phyloP scores from a whole-genome alignment of 2,329 filamentous ascomycete species.

The Dactylellina haptotyla region DNA sequence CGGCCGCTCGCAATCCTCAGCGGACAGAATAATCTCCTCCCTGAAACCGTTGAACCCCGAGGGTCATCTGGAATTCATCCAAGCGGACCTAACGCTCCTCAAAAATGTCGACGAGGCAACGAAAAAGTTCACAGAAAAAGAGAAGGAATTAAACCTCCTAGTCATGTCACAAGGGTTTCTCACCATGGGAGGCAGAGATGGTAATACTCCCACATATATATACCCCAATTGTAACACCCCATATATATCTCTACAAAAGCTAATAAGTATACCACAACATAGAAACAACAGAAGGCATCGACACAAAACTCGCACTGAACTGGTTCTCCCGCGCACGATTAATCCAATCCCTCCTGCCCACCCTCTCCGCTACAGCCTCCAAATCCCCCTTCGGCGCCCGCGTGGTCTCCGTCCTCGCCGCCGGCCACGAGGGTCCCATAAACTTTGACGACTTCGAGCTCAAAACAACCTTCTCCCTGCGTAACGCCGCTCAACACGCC shows the following conservation, averaged over 20 bases:
- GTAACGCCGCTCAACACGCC: constrained; percentile 61
- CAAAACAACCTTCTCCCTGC: constrained; percentile 60
- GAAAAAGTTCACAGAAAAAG: constrained; percentile 63
- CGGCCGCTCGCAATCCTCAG: constrained; percentile 63
- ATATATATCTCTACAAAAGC: neutral
- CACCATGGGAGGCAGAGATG: constrained; percentile 60
- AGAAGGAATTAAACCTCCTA: constrained; percentile 64
- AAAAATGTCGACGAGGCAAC: constrained; percentile 66
- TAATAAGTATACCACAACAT: neutral
- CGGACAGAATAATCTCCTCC: constrained; percentile 62
- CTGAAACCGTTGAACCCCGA: constrained; percentile 63
- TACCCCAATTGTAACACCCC: neutral
- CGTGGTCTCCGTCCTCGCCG: constrained; percentile 62
- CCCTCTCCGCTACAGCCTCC: constrained; percentile 57
- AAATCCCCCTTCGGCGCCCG: constrained; percentile 59
- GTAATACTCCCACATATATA: neutral
- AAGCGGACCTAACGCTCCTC: constrained; percentile 66
- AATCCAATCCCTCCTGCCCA: constrained; percentile 62
- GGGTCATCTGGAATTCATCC: constrained; percentile 65
- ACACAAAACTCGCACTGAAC: constrained; percentile 64
- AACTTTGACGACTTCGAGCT: constrained; percentile 63
- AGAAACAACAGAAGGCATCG: constrained; percentile 64
- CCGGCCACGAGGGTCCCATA: constrained; percentile 60
- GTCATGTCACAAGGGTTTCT: constrained; percentile 64
- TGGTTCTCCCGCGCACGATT: constrained; percentile 65